These are phyloP conservation scores for Aspergillus melleus DNA, from an alignment of 2,329 filamentous ascomycete species.

Conservation along the genomic window DNA sequence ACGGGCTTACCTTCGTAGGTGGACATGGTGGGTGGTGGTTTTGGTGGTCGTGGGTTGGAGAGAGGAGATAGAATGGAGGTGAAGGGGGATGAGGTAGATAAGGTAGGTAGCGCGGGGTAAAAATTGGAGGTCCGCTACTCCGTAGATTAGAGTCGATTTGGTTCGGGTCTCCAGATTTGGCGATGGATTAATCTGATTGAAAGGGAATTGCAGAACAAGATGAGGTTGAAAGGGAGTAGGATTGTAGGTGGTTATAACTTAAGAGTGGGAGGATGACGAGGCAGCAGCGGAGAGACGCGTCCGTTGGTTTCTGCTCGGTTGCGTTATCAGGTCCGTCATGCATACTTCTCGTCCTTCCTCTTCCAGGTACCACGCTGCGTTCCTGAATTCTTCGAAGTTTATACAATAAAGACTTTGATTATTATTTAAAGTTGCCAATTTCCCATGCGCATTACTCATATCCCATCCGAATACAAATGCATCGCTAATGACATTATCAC, in stretches of 20 bases:
- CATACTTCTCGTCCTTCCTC: no score
- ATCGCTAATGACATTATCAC: background rate
- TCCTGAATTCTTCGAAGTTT: background rate
- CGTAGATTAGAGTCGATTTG: background rate
- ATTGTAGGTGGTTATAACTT: background rate
- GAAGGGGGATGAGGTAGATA: background rate
- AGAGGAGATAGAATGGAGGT: background rate
- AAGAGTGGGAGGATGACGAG: conserved; percentile 2
- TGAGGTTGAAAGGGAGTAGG: conserved; percentile 4
- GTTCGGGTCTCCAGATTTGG: background rate
- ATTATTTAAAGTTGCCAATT: background rate
- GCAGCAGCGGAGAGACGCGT: conserved; percentile 13
- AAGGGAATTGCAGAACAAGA: background rate
- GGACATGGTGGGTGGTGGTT: conserved; percentile 34
- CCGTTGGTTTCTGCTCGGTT: background rate
- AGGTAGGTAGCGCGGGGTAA: background rate
- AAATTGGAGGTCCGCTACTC: background rate
- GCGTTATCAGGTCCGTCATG: background rate
- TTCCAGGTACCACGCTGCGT: no score
- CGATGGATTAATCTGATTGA: background rate
- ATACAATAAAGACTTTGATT: background rate
- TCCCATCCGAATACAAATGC: background rate
- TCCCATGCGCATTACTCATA: background rate
- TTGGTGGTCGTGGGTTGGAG: conserved; percentile 7
- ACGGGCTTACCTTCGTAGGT: conserved; percentile 41